Base-by-base conservation (phyloP, 2,329 filamentous ascomycete species). In the Arthrinium puccinioides region DNA sequence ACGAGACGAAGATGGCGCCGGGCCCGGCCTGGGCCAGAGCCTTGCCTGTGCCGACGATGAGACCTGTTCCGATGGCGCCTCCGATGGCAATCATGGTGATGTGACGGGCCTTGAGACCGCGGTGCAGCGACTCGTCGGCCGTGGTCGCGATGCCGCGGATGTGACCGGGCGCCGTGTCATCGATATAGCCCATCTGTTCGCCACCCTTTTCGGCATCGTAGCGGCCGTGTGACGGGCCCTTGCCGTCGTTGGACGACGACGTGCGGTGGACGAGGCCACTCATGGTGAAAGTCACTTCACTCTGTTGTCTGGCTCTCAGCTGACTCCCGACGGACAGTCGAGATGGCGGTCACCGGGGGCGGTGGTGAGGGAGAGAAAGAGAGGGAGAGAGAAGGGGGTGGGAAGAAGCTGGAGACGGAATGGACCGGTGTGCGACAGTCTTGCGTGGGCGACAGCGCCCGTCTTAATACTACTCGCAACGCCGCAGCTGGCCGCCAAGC, bases 61-160 rank as follows among this genome's bases (percentile, higher is more conserved):
- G 67, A 56, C 83, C 83, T 37, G 82, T 86, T 39, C 77, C 83
- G 42, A 87, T 79, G 44, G 83, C 82, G 56, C 84, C 84, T 51
- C 82, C 83, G 41, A 87, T 83, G 47, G 83, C 83, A 59, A 74
- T 73, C 70, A 74, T 74, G 52, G 67, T 71, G 51, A 74, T 73
- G 56, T 74, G 70, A 9, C 70, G 68, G 15, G 70, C 67, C 55
- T 72, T 69, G 48, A 74, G 67, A 18, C 68, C 70, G n/a, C 69
- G 65, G 41, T 71, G 68, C 39, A 74, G 63, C 46, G 59, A 56
- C 32, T 67, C 71, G 44, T 69, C 66, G 21, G 60, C 53, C 36
- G 61, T 64, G 13, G 69, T 72, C 62, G 72, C 69, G 44, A 72
- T 54, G 44, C 69, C 69, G 31, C 63, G 62, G 45, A 72, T 64